These are phyloP conservation scores for Pseudocercospora fuligena DNA, from an alignment of 2,329 filamentous ascomycete species.

Conservation along the genomic window DNA sequence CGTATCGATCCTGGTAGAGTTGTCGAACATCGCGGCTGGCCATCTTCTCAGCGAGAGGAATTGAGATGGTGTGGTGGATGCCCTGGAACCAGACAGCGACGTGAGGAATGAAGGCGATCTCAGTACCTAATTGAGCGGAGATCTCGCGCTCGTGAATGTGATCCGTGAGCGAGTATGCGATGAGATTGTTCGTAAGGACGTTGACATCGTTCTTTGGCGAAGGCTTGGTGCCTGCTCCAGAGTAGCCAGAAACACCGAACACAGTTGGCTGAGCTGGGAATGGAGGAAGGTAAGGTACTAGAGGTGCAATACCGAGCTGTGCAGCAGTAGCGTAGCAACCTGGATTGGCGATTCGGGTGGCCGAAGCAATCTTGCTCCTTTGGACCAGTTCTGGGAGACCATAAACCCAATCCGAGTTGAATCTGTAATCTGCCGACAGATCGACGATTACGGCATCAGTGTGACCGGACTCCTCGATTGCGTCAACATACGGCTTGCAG, in stretches of 20 bases:
- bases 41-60: slow-evolving; percentile 85
- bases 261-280: slow-evolving; percentile 71
- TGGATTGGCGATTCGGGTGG: slow-evolving; percentile 86
- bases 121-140: slow-evolving; percentile 72
- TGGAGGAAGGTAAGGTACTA: slow-evolving; percentile 73
- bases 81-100: slow-evolving; percentile 97
- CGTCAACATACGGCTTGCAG: slow-evolving; percentile 91
- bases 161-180: slow-evolving; percentile 88
- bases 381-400: slow-evolving; percentile 84
- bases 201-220: slow-evolving; percentile 91
- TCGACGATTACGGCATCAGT: slow-evolving; percentile 80
- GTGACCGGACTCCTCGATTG: slow-evolving; percentile 73
- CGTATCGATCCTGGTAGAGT: slow-evolving; percentile 94
- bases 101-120: slow-evolving; percentile 87
- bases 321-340: slow-evolving; percentile 95
- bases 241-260: slow-evolving; percentile 93
- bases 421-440: slow-evolving; percentile 95
- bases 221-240: slow-evolving; percentile 91
- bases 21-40: slow-evolving; percentile 89
- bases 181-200: slow-evolving; percentile 81
- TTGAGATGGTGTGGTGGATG: slow-evolving; percentile 88
- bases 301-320: slow-evolving; percentile 83
- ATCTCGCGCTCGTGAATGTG: slow-evolving; percentile 97
- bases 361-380: slow-evolving; percentile 74
- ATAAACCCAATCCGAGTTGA: slow-evolving; percentile 84